Evolutionary conservation across 495 filamentous ascomycete genomes (phyloP), one percentile per base, ranked within the genome.

Genomic region (Saxophila tyrrhenica): DNA sequence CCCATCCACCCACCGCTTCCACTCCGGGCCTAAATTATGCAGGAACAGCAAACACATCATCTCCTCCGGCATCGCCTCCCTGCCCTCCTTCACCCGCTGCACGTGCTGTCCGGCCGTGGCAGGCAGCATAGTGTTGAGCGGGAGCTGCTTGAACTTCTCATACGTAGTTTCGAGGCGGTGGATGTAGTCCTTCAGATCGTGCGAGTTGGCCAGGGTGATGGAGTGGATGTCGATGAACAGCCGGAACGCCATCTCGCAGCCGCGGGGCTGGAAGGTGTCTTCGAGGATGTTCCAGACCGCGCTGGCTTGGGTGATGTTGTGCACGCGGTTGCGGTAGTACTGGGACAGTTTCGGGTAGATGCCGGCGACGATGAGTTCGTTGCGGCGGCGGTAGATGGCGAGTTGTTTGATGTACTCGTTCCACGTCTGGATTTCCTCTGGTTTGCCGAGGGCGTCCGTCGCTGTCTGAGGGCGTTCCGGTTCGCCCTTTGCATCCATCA

Each of bases 381-480:
- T 60, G 49, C 58, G 58, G 1, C 57, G 46, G 17, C 43, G 45
- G 48, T 22, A 60, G 49, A 60, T 60, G 48, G 57, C 57, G 25
- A 50, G 47, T 38, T 60, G 57, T 21, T 52, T 51, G 53, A 60
- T 39, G 24, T 56, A 60, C 47, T 60, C 57, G 38, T 60, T 60
- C 57, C 57, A 60, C 2, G 38, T 43, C 22, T 55, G 46, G n/a
- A 55, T 41, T 1, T 60, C 57, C 10, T 48, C 35, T 7, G 54
- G 50, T 10, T 49, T 32, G 35, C 47, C 51, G 11, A 19, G 10
- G 8, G 9, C 46, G 8, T 5, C 41, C 13, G 21, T 17, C 8
- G 22, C 21, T 9, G 48, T 1, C 2, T 1, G n/a, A 20, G 56
- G 56, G 16, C 38, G 44, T 2, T 25, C 9, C 9, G 57, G 57